A percentile compares a stretch with the other conserved stretches of the same genome.
Evolutionary conservation across 192 early-diverging fungal species (phyloP).

Genomic region (Gonapodya prolifera): DNA sequence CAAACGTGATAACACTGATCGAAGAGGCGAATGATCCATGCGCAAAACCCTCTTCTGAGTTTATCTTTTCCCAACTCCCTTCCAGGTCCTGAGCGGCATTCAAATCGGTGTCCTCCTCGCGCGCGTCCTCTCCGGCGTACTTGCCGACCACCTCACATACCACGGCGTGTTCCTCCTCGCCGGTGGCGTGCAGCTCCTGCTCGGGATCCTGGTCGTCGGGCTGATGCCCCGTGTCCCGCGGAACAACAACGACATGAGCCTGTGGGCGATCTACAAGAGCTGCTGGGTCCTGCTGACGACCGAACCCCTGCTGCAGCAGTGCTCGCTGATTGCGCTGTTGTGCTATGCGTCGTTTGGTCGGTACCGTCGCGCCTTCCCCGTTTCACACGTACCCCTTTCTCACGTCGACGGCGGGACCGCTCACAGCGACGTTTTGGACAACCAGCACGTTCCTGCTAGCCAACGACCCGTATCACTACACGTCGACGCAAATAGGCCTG

Average conservation of each 20-base stretch:
- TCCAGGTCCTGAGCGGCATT: neutral
- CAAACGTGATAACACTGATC: too few species aligned
- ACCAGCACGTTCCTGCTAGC: neutral
- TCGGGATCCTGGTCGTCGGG: neutral
- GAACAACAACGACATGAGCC: neutral
- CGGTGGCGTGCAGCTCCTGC: neutral
- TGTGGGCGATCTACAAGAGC: neutral
- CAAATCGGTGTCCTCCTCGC: neutral
- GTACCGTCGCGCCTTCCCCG: neutral
- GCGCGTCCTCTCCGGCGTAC: neutral
- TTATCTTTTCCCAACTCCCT: too few species aligned
- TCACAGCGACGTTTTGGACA: constrained; percentile 2
- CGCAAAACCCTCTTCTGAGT: too few species aligned
- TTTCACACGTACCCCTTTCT: too few species aligned
- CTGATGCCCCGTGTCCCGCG: neutral
- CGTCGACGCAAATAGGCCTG: neutral
- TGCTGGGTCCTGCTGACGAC: neutral
- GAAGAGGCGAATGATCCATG: too few species aligned
- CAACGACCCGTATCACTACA: neutral
- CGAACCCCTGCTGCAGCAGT: neutral
- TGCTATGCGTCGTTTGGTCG: neutral
- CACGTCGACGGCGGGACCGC: too few species aligned
- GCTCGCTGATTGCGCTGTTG: neutral
- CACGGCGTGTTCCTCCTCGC: neutral
- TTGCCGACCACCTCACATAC: neutral